Base-by-base conservation (phyloP, 768 basidiomycete species). In the Leccinum aurantiacum region DNA sequence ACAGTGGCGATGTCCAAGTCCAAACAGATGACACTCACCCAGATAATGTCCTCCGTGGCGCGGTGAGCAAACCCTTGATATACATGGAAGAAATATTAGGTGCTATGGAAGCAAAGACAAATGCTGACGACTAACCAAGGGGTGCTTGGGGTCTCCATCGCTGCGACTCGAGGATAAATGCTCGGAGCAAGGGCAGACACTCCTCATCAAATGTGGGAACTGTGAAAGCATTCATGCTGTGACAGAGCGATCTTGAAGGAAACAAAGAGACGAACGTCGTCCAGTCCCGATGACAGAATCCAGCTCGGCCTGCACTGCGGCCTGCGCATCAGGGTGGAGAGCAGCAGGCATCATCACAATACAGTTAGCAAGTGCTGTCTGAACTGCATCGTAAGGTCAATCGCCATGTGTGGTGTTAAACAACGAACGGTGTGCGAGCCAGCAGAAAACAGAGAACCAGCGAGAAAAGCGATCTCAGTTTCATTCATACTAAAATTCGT, bases 391-490 rank as follows among this genome's bases (percentile, higher is more conserved):
- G 3, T 56, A 6, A 59, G 38, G 6, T 27, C 35, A 1, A 35
- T 1, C 2, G 4, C 15, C 13, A n/a, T 11, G n/a, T 17, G 17
- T 47, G 6, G 9, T 14, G 11, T 52, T 17, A 33, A 25, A 47
- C 14, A 17, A 29, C 68, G 8, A 51, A 74, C 75, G 4, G 84
- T 84, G 60, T 84, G 83, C 1, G 79, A 78, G 1, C 84, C 83
- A 27, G 82, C 84, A 41, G 84, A 78, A 62, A 85, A 85, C 75
- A 85, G 78, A 24, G 76, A 76, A 0, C 85, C 85, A 1, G 81
- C 82, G 17, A 87, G 77, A 66, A 85, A 87, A 0, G 84, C 80
- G 1, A 78, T 77, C 61, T 87, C 83, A 48, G 78, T 72, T 58
- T 82, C 78, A 3, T 80, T 73, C 6, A 85, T 75, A 19, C 78